Conservation (phyloP, 495 filamentous ascomycete genomes). For the Hypoxylon rickii region DNA sequence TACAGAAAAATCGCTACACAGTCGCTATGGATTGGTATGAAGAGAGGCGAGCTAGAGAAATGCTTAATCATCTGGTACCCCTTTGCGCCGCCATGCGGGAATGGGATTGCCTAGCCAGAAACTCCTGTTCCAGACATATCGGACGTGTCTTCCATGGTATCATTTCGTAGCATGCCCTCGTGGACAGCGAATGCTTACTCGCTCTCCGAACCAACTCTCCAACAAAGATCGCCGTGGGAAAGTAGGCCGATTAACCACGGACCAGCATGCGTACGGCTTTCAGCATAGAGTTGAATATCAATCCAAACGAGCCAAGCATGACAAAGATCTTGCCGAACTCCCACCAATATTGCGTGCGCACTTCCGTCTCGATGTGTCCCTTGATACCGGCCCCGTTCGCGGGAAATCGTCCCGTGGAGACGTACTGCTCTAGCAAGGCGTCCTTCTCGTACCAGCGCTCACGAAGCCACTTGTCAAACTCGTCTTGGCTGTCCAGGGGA, state of each 20-base stretch:
- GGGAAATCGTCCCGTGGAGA: constrained; percentile 72
- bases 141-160: constrained; percentile 21
- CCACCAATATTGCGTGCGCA: constrained; percentile 48
- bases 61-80: constrained; percentile 8
- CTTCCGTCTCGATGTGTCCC: constrained; percentile 53
- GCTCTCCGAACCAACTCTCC: background rate
- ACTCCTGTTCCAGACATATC: constrained; percentile 12
- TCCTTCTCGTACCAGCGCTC: constrained; percentile 84
- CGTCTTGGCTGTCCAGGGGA: constrained; percentile 63
- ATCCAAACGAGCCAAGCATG: constrained; percentile 44
- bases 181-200: constrained; percentile 1
- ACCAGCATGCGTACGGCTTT: constrained; percentile 19
- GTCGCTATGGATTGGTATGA: too few relatives aligned
- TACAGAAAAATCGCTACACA: background rate
- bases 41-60: too few relatives aligned
- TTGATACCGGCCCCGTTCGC: constrained; percentile 42
- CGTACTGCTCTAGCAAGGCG: constrained; percentile 70
- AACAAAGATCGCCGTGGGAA: background rate
- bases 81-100: constrained; percentile 2
- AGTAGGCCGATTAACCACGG: constrained; percentile 5
- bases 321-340: constrained; percentile 57
- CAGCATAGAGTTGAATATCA: constrained; percentile 41
- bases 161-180: constrained; percentile 6
- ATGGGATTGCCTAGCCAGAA: background rate
- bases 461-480: constrained; percentile 75